A percentile compares a stretch with the other conserved stretches of the same genome.
These are phyloP conservation scores for Naganishia antarctica DNA, from an alignment of 768 basidiomycete genomes.

Conservation along the genomic window DNA sequence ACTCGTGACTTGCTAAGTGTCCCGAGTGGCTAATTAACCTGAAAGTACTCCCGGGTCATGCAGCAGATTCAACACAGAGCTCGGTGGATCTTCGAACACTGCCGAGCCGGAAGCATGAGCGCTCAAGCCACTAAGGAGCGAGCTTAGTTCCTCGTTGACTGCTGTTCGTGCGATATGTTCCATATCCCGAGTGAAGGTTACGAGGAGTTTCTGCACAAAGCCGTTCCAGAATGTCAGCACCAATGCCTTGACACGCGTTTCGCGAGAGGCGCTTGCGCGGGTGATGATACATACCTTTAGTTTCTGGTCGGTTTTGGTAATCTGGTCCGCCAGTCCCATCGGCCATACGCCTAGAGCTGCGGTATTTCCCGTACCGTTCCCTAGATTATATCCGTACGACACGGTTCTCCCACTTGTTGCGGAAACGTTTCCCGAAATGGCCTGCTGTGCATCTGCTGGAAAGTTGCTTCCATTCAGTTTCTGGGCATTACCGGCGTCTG, in stretches of 20 bases:
- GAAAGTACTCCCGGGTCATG: no score
- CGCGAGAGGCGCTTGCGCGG: no score
- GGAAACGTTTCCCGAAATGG: not conserved
- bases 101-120: no score
- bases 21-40: no score
- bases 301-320: slow-evolving; percentile 15
- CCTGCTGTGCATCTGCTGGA: not conserved
- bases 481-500: not conserved
- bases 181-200: slow-evolving; percentile 21
- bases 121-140: slow-evolving; percentile 18
- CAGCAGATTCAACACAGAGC: no score
- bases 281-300: slow-evolving; percentile 9
- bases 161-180: slow-evolving; percentile 22
- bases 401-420: no score
- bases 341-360: not conserved
- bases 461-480: not conserved
- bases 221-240: not conserved
- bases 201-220: slow-evolving; percentile 22
- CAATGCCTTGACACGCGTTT: no score
- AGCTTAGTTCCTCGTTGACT: slow-evolving; percentile 13
- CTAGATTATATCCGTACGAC: no score
- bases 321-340: not conserved
- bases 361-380: no score
- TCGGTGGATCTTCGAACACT: no score
- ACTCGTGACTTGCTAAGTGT: no score